Conservation (phyloP, 2,329 filamentous ascomycete species). For the Phoma sp. region DNA sequence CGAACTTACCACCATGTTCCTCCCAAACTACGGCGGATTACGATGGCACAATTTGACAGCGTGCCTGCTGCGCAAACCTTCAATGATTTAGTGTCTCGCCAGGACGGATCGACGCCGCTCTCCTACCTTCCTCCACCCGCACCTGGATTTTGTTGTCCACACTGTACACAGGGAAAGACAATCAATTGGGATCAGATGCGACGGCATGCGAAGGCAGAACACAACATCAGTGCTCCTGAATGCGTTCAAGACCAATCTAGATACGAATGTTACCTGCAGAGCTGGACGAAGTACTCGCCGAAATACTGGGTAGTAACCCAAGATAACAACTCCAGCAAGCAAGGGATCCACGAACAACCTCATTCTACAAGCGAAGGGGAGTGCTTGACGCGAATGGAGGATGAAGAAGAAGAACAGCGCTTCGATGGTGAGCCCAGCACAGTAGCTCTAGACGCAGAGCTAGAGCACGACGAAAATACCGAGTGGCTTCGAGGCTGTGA, state of each 20-base stretch:
- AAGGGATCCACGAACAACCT: background rate
- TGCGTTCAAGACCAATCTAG: constrained; percentile 11
- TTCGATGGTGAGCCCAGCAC: background rate
- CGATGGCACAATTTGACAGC: too few species aligned
- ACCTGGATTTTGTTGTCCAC: too few species aligned
- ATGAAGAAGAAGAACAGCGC: constrained; percentile 14
- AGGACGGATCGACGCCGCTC: too few species aligned
- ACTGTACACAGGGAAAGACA: constrained; percentile 14
- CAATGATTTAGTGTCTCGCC: too few species aligned
- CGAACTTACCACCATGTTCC: too few species aligned
- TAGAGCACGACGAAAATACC: constrained; percentile 16
- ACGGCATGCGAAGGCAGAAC: constrained; percentile 10
- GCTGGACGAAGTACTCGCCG: constrained; percentile 17
- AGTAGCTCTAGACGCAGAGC: constrained; percentile 13
- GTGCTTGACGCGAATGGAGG: constrained; percentile 6
- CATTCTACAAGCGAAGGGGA: constrained; percentile 7
- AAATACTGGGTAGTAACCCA: constrained; percentile 15
- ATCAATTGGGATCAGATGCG: constrained; percentile 15
- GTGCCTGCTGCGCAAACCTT: too few species aligned
- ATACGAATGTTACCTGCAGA: constrained; percentile 14
- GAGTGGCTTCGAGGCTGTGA: constrained; percentile 15
- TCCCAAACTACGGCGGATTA: too few species aligned
- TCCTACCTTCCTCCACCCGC: too few species aligned
- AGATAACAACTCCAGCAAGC: constrained; percentile 1
- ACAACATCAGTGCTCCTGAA: constrained; percentile 14